Evolutionary conservation across 169 alveolate species (phyloP).

Genomic region (Blepharisma undulans): DNA sequence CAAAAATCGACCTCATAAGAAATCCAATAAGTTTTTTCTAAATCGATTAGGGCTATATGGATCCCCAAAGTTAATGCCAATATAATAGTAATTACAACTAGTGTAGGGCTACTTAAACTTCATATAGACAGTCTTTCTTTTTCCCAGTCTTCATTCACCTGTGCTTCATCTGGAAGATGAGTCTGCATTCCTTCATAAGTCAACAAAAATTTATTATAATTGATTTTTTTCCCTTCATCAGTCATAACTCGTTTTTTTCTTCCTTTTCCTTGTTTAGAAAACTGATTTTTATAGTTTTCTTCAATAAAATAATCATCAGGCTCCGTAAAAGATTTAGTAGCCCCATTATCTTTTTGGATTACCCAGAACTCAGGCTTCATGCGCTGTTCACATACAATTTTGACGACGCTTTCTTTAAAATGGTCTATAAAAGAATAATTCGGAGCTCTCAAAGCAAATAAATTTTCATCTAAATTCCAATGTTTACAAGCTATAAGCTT

Average conservation of each 20-base stretch:
- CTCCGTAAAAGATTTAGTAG: neutral
- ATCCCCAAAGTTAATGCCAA: neutral
- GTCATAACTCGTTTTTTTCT: neutral
- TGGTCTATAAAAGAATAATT: conserved; percentile 5
- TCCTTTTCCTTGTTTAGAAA: neutral
- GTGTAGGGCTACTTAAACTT: neutral
- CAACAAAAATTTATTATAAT: neutral
- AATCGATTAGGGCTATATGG: neutral
- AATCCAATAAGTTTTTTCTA: conserved; percentile 2
- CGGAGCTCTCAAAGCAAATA: neutral
- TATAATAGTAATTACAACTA: neutral
- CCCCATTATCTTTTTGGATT: neutral
- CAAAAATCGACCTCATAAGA: neutral
- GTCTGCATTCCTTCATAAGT: neutral
- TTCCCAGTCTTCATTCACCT: neutral
- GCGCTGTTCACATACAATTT: neutral
- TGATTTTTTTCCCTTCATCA: neutral
- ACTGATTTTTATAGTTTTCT: conserved; percentile 4
- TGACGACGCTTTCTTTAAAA: neutral
- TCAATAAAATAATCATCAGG: conserved; percentile 20
- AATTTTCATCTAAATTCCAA: conserved; percentile 11
- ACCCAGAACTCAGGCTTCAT: conserved; percentile 25
- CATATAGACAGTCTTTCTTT: neutral
- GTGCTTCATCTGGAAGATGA: neutral
- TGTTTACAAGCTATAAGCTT: neutral